A percentile compares a stretch with the other conserved stretches of the same genome.
These are phyloP conservation scores for Colletotrichum neosansevieriae DNA, from an alignment of 2,329 filamentous ascomycete species.

Conservation along the genomic window DNA sequence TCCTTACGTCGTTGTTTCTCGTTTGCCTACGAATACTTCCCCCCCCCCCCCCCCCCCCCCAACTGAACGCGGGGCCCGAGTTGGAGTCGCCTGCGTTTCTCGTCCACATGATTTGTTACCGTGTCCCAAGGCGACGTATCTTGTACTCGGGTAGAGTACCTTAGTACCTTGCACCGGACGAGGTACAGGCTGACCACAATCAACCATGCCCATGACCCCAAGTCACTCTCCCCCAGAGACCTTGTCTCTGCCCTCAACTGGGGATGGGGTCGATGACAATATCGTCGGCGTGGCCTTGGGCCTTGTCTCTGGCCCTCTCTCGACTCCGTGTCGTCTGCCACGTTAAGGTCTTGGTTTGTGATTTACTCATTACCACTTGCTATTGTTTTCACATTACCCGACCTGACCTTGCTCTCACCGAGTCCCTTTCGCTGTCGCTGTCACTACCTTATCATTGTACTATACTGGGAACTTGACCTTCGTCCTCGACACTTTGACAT, in stretches of 20 bases:
- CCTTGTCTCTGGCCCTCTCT: neutral
- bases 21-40: neutral
- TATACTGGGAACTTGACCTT: neutral
- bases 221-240: neutral
- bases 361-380: constrained; percentile 7
- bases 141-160: constrained; percentile 13
- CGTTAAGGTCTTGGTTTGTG: constrained; percentile 8
- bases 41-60: too few relatives aligned
- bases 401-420: constrained; percentile 23
- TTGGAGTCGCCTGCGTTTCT: constrained; percentile 24
- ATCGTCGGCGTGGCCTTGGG: constrained; percentile 11
- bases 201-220: constrained; percentile 15
- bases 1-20: neutral
- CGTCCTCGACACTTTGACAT: constrained; percentile 24
- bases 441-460: neutral
- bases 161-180: constrained; percentile 11
- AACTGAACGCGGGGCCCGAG: constrained; percentile 30
- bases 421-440: constrained; percentile 12
- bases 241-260: neutral
- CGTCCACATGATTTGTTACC: constrained; percentile 37
- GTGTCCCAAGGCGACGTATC: constrained; percentile 18
- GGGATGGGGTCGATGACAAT: constrained; percentile 29
- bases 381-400: neutral
- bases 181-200: constrained; percentile 29
- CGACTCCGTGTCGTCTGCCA: neutral